phyloP scores from a whole-genome alignment of 1,284 basidiomycete species.

The Trichosporon coremiiforme region DNA sequence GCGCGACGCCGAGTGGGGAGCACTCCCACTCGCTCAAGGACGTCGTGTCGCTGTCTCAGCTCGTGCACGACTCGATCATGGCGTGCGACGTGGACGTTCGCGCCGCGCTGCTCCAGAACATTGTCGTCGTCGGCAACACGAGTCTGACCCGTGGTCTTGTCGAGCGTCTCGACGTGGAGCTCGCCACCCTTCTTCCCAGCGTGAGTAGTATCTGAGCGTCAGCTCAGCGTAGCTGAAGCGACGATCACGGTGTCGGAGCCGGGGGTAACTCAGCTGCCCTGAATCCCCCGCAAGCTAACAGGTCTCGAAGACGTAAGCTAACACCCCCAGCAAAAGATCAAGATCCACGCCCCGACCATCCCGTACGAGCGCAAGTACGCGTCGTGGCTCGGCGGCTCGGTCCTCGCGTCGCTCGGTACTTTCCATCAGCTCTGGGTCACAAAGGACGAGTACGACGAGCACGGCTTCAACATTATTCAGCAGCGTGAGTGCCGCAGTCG shows the following conservation, averaged over 20 bases:
- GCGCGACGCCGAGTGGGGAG: conserved; percentile 56
- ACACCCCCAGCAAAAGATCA: conserved; percentile 60
- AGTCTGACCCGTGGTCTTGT: conserved; percentile 81
- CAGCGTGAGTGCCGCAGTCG: conserved; percentile 46
- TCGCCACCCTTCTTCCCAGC: conserved; percentile 74
- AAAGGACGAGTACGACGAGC: conserved; percentile 45
- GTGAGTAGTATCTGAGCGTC: too few relatives aligned
- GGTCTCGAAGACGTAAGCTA: too few relatives aligned
- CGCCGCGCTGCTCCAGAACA: conserved; percentile 83
- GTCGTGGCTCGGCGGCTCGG: conserved; percentile 90
- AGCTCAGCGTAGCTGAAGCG: too few relatives aligned
- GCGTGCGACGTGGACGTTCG: conserved; percentile 90
- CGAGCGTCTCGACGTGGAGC: conserved; percentile 80
- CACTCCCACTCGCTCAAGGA: conserved; percentile 64
- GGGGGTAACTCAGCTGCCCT: too few relatives aligned
- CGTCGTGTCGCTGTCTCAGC: conserved; percentile 65
- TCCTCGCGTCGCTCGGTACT: conserved; percentile 87
- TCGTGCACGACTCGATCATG: conserved; percentile 78
- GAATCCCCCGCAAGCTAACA: too few relatives aligned
- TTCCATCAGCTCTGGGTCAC: conserved; percentile 66
- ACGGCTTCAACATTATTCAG: conserved; percentile 55
- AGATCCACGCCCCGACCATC: conserved; percentile 88
- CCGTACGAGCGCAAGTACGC: conserved; percentile 83
- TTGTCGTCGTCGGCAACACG: conserved; percentile 92
- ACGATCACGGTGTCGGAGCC: too few relatives aligned